phyloP scores from a whole-genome alignment of 306 rosid genomes.

The Prunus mume region DNA sequence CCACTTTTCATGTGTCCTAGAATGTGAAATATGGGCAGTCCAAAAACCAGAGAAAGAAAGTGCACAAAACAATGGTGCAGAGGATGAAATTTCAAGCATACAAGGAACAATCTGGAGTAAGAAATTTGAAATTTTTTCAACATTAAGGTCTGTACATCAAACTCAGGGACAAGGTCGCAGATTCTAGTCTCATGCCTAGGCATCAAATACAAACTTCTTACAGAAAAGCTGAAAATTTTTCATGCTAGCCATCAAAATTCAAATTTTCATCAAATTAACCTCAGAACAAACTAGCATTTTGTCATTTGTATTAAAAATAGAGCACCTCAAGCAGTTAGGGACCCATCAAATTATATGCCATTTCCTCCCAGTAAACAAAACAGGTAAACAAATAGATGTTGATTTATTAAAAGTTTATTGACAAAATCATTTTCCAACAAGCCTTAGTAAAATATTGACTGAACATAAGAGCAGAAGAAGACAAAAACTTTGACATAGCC shows the following conservation, averaged over 20 bases:
- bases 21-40: background rate
- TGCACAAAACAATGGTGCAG: background rate
- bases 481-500: background rate
- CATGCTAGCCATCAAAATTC: background rate
- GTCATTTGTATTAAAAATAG: background rate
- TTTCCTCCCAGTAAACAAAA: background rate
- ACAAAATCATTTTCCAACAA: background rate
- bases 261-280: background rate
- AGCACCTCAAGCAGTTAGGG: background rate
- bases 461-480: background rate
- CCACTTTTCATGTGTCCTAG: background rate
- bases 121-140: background rate
- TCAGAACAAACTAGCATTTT: background rate
- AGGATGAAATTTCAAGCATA: background rate
- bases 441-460: background rate
- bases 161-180: background rate
- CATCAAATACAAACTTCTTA: background rate
- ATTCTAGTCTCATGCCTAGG: background rate
- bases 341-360: background rate
- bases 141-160: background rate
- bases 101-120: background rate
- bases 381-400: background rate
- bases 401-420: background rate
- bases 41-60: background rate
- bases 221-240: background rate